Conservation (phyloP, 176 grass and related monocot genomes). For the Oryza glaberrima region DNA sequence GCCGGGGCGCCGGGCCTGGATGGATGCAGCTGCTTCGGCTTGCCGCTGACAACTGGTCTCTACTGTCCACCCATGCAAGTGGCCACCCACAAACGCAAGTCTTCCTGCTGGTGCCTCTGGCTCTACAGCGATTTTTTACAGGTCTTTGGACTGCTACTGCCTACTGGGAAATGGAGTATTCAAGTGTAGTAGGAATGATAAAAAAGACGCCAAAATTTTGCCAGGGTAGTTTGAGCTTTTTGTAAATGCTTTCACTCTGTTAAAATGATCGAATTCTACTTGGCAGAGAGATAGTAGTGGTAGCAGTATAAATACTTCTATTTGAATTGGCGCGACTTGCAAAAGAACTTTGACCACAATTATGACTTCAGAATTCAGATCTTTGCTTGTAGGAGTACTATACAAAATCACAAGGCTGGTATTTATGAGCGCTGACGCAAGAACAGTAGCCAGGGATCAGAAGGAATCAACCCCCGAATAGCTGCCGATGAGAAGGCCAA, state of each 20-base stretch:
- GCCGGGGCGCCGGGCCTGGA: neutral
- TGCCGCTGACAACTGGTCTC: slow-evolving; percentile 52
- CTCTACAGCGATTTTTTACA: neutral
- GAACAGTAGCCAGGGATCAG: neutral
- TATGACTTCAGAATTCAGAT: neutral
- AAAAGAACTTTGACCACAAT: slow-evolving; percentile 37
- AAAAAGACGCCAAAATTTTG: neutral
- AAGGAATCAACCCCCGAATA: slow-evolving; percentile 28
- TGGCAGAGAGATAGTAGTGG: neutral
- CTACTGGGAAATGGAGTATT: slow-evolving; percentile 29
- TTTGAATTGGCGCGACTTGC: slow-evolving; percentile 9
- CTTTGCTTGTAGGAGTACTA: neutral
- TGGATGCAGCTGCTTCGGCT: slow-evolving; percentile 8
- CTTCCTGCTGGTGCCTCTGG: neutral
- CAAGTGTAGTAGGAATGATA: neutral
- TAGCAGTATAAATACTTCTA: neutral
- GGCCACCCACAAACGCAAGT: neutral
- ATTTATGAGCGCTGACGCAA: slow-evolving; percentile 40
- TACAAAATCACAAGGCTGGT: slow-evolving; percentile 1
- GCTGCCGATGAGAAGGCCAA: neutral
- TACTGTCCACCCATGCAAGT: slow-evolving; percentile 12
- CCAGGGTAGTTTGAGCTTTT: slow-evolving; percentile 28
- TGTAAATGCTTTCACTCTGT: neutral
- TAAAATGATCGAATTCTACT: neutral
- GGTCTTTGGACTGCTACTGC: neutral